Conservation (phyloP, 495 filamentous ascomycete species). For the Neurospora sp. region DNA sequence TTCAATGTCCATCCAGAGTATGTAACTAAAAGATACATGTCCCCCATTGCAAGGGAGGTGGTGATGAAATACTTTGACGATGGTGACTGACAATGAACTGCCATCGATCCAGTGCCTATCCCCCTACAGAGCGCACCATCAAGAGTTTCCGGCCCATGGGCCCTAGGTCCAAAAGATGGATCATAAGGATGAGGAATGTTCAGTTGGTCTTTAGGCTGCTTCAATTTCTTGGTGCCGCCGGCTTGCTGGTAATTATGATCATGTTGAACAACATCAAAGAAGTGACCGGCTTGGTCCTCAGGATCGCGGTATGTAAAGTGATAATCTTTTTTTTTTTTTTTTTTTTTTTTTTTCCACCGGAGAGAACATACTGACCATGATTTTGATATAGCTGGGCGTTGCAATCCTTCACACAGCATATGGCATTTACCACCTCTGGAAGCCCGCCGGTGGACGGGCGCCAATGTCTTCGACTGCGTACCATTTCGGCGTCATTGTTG, state of each 20-base stretch:
- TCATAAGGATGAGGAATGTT: constrained; percentile 52
- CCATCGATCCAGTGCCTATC: neutral
- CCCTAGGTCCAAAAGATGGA: constrained; percentile 52
- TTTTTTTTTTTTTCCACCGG: neutral
- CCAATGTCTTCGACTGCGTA: constrained; percentile 74
- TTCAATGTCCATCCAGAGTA: constrained; percentile 81
- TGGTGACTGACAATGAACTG: neutral
- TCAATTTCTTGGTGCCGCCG: constrained; percentile 56
- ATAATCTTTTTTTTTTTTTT: no score
- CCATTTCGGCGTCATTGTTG: constrained; percentile 64
- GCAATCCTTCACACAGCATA: constrained; percentile 63
- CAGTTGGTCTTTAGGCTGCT: constrained; percentile 58
- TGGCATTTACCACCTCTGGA: constrained; percentile 63
- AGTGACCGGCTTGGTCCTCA: constrained; percentile 61
- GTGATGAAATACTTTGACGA: neutral
- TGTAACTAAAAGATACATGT: constrained; percentile 15
- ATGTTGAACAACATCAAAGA: constrained; percentile 54
- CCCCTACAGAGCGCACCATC: constrained; percentile 7
- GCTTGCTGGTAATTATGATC: constrained; percentile 62
- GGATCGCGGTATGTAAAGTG: constrained; percentile 62
- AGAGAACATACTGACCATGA: neutral
- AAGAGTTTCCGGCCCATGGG: constrained; percentile 50
- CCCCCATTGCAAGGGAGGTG: neutral
- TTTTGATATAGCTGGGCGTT: constrained; percentile 47
- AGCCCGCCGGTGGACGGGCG: constrained; percentile 55